Base-by-base conservation (phyloP, 1,284 basidiomycete species). In the Pseudozyma hubeiensis region DNA sequence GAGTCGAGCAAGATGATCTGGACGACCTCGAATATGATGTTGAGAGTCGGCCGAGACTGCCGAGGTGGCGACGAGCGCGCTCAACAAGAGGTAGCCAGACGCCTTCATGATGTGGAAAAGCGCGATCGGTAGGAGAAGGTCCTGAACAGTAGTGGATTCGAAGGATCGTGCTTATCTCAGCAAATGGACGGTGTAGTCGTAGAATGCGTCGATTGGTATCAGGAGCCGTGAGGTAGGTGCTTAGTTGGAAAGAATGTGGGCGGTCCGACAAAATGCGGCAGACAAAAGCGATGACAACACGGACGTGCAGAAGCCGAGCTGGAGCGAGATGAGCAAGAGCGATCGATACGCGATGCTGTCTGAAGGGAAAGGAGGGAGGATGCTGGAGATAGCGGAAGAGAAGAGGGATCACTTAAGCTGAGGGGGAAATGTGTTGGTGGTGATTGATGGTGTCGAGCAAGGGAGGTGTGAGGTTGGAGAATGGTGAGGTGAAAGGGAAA, bases 51-150 rank as follows among this genome's bases (percentile, higher is more conserved):
- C 63, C 1, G 55, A 58, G 24, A 39, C 68, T 4, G 56, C 17
- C 13, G 68, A 57, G 33, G 61, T 50, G 7, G 59, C 62, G 34
- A 71, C 41, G 40, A 71, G 63, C 50, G 61, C 62, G 51, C 58
- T 51, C 49, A 71, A 35, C 19, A 64, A 46, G 13, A 71, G 49
- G 14, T 48, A 65, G 43, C 55, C 48, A n/a, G 54, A 50, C 8
- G 68, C 19, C 58, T 58, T 64, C 68, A 71, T 71, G 45, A 16
- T 29, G 8, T 14, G 35, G 14, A 37, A 37, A 37, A 37, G 35
- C 35, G 35, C 24, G 24, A 24, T 24, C 24, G 24, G 24, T 24
- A 24, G 24, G 24, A 24, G 24, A 4, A 24, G 24, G 24, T 24
- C 24, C 4, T 24, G 35, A 37, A 10, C 35, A 14, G 14, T 37